Evolutionary conservation across 2,329 filamentous ascomycete genomes (phyloP).

Genomic region (Claviceps sp.): DNA sequence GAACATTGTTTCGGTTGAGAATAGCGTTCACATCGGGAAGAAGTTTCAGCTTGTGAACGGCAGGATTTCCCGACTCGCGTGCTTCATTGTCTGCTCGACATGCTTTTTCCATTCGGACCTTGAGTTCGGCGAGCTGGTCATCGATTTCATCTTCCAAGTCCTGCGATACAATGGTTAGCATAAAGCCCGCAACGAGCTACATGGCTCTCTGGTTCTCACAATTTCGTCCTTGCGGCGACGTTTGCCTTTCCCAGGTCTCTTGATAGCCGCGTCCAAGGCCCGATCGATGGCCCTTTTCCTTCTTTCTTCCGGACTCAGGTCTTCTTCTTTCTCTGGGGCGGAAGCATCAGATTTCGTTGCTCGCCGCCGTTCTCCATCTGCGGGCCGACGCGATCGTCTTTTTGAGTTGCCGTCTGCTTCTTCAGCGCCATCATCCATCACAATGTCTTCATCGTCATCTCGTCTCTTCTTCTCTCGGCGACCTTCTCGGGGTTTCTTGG

Average conservation of each 20-base stretch:
- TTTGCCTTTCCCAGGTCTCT: conserved; percentile 54
- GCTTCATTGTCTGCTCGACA: conserved; percentile 77
- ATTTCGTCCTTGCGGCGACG: conserved; percentile 78
- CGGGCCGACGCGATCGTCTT: conserved; percentile 34
- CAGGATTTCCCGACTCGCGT: conserved; percentile 65
- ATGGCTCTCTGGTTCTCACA: conserved; percentile 32
- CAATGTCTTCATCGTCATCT: conserved; percentile 35
- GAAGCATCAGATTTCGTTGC: conserved; percentile 28
- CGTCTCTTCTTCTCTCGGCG: conserved; percentile 52
- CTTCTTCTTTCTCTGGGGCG: conserved; percentile 60
- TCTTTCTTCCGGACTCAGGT: conserved; percentile 71
- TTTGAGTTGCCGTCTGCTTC: conserved; percentile 29
- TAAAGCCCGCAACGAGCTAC: conserved; percentile 10
- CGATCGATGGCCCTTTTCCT: conserved; percentile 72
- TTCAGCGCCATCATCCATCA: conserved; percentile 32
- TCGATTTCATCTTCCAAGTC: conserved; percentile 86
- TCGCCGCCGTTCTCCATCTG: conserved; percentile 33
- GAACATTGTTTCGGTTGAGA: conserved; percentile 79
- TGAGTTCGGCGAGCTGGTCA: conserved; percentile 76
- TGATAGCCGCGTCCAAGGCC: conserved; percentile 78
- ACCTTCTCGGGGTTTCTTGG: conserved; percentile 65
- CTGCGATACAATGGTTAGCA: conserved; percentile 27
- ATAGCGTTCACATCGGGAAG: conserved; percentile 80
- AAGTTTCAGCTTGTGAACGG: conserved; percentile 85
- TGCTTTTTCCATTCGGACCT: conserved; percentile 78